Evolutionary conservation across 176 grass and related monocot species (phyloP).

Genomic region (Alloteropsis semialata): DNA sequence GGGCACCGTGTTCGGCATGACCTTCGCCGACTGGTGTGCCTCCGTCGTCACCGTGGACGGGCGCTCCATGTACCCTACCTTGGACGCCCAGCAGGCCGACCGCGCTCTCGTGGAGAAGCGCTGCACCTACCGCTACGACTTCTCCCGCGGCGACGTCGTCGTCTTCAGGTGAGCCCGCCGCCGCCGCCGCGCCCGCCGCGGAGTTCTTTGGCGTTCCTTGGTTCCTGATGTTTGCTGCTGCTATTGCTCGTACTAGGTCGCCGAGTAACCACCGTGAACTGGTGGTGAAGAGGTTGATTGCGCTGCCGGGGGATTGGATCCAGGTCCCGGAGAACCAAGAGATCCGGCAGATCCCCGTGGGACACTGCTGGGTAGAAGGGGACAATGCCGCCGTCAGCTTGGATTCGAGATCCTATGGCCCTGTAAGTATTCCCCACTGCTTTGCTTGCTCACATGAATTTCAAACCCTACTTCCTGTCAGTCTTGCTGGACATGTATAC

Average conservation of each 20-base stretch:
- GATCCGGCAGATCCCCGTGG: slow-evolving; percentile 56
- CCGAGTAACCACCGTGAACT: slow-evolving; percentile 27
- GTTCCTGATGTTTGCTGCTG: not conserved
- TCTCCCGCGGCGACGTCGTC: slow-evolving; percentile 72
- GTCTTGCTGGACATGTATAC: not conserved
- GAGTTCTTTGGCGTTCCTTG: not conserved
- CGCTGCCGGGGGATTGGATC: slow-evolving; percentile 75
- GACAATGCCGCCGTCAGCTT: slow-evolving; percentile 49
- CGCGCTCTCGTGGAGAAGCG: slow-evolving; percentile 35
- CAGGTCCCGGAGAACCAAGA: slow-evolving; percentile 56
- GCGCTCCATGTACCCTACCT: slow-evolving; percentile 76
- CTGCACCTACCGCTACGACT: slow-evolving; percentile 49
- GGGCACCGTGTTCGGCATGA: slow-evolving; percentile 33
- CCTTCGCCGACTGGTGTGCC: slow-evolving; percentile 58
- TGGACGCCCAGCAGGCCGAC: slow-evolving; percentile 33
- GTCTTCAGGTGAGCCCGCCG: slow-evolving; percentile 47
- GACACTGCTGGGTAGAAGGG: slow-evolving; percentile 91
- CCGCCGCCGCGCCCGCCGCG: not conserved
- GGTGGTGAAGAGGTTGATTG: slow-evolving; percentile 64
- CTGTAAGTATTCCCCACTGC: slow-evolving; percentile 45
- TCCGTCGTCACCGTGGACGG: slow-evolving; percentile 36
- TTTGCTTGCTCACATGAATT: not conserved
- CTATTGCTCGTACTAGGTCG: slow-evolving; percentile 27
- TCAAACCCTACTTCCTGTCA: not conserved
- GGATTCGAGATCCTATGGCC: slow-evolving; percentile 63